Percentiles rank a stretch among this genome's conserved stretches.
Evolutionary conservation across 345 rosid species (phyloP).

Genomic region (Ailanthus altissimus): DNA sequence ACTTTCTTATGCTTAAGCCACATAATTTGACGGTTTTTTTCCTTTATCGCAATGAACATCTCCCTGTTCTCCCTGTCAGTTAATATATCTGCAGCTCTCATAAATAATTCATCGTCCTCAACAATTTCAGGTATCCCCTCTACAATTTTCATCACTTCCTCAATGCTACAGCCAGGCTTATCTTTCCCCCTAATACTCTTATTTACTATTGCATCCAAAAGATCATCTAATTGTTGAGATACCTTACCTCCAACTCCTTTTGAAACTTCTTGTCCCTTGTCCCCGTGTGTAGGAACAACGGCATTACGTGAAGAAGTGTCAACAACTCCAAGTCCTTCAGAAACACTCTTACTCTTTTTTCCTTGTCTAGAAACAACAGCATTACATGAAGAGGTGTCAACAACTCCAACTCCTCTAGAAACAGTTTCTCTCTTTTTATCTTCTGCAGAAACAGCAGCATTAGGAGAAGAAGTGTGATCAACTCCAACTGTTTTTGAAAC

Average conservation of each 20-base stretch:
- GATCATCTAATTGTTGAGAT: background rate
- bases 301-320: constrained; percentile 4
- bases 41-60: constrained; percentile 2
- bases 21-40: constrained; percentile 2
- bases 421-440: background rate
- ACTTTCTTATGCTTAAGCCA: constrained; percentile 12
- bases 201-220: constrained; percentile 6
- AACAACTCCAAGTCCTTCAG: background rate
- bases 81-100: constrained; percentile 18
- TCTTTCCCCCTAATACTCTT: background rate
- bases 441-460: background rate
- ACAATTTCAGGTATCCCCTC: constrained; percentile 11
- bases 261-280: background rate
- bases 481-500: background rate
- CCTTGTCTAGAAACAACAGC: background rate
- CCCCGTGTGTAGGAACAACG: background rate
- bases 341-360: background rate
- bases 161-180: constrained; percentile 12
- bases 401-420: background rate
- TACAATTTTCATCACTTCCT: constrained; percentile 11
- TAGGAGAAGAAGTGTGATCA: background rate
- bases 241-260: background rate
- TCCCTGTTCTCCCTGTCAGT: constrained; percentile 11
- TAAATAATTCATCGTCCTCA: background rate
- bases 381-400: background rate